Percentiles rank a stretch among this genome's conserved stretches.
Conservation (phyloP, 306 rosid genomes). For the Casuarina equisetifolia region DNA sequence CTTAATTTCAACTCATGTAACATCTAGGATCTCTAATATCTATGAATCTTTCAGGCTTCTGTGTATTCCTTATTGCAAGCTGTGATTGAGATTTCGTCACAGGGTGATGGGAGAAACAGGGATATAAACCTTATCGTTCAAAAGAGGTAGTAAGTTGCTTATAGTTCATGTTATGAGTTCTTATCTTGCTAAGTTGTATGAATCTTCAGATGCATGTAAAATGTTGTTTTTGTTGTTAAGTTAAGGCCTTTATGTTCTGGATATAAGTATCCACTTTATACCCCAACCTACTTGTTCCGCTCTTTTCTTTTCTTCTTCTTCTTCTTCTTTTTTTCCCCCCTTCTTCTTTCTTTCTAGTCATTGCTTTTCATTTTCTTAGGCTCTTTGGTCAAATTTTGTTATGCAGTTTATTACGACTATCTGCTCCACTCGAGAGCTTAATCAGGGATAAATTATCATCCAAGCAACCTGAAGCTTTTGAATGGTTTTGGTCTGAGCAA, state of each 20-base stretch:
- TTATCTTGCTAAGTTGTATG: conserved; percentile 22
- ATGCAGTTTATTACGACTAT: conserved; percentile 79
- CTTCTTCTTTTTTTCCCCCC: background rate
- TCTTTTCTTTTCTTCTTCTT: background rate
- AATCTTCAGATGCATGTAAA: background rate
- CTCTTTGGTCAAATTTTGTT: conserved; percentile 32
- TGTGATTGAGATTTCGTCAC: conserved; percentile 77
- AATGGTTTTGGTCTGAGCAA: conserved; percentile 96
- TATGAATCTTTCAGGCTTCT: conserved; percentile 69
- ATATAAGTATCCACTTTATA: background rate
- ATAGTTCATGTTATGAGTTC: conserved; percentile 18
- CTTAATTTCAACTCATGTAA: conserved; percentile 1
- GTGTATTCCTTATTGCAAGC: conserved; percentile 88
- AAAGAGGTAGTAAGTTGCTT: conserved; percentile 62
- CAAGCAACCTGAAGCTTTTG: conserved; percentile 79
- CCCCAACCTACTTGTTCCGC: conserved; percentile 1
- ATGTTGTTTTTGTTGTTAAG: background rate
- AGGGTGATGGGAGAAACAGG: conserved; percentile 67
- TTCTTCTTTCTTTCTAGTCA: conserved; percentile 14
- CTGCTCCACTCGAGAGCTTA: conserved; percentile 80
- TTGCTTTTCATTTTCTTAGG: conserved; percentile 24
- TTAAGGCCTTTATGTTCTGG: background rate
- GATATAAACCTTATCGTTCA: conserved; percentile 73
- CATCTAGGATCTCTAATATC: conserved; percentile 4
- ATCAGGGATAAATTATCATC: conserved; percentile 75